These are phyloP conservation scores for Suillus decipiens DNA, from an alignment of 768 basidiomycete species.

Conservation along the genomic window DNA sequence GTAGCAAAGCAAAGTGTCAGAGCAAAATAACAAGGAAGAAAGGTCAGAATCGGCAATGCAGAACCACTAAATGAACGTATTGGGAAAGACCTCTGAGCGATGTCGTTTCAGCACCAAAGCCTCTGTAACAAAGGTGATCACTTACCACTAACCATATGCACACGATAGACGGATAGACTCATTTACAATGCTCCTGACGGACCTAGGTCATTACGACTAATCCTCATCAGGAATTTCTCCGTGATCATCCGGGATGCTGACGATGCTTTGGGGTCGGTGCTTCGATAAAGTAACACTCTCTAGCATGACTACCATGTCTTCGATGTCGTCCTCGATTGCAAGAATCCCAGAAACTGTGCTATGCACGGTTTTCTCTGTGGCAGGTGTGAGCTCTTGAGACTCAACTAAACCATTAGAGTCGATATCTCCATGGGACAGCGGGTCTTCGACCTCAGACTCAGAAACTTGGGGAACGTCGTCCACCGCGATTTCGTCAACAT, in stretches of 20 bases:
- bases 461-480: neutral
- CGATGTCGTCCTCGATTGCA: constrained; percentile 46
- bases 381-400: constrained; percentile 11
- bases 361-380: neutral
- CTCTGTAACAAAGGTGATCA: constrained; percentile 26
- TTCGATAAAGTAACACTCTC: constrained; percentile 44
- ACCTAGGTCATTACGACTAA: constrained; percentile 26
- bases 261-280: constrained; percentile 43
- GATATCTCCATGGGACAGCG: constrained; percentile 2
- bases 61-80: constrained; percentile 29
- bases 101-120: constrained; percentile 10
- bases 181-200: constrained; percentile 23
- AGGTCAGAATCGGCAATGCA: constrained; percentile 9
- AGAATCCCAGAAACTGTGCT: neutral
- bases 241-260: constrained; percentile 55
- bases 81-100: constrained; percentile 23
- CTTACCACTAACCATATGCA: constrained; percentile 24
- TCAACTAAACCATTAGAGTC: constrained; percentile 13
- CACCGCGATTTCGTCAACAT: neutral
- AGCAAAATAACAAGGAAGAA: constrained; percentile 17
- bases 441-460: constrained; percentile 14
- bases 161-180: constrained; percentile 11
- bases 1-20: constrained; percentile 18
- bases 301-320: constrained; percentile 67
- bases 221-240: constrained; percentile 58